Base-by-base conservation (phyloP, 768 basidiomycete genomes). In the Lyophyllum semitale region DNA sequence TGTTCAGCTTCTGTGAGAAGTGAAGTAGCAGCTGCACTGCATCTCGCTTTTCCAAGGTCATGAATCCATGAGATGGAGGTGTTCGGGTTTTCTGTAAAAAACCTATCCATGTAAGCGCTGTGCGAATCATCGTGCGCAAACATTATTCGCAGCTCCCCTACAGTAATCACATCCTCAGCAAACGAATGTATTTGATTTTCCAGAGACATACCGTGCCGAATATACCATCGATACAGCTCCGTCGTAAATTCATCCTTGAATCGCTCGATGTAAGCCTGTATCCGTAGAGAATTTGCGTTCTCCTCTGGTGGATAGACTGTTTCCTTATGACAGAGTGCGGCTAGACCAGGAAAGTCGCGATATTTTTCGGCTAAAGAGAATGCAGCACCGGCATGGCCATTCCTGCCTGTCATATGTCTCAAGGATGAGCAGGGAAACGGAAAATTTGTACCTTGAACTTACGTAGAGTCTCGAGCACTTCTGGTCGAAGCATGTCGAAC, bases 161-260 rank as follows among this genome's bases (percentile, higher is more conserved):
- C 2, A 57, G 40, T 17, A 27, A 46, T 41, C 35, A 9, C 27
- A 44, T n/a, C 26, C 45, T 61, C 12, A 55, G 38, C 37, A 13
- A 51, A 18, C 25, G 26, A 51, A 37, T 30, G 33, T 4, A 12
- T 20, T 15, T 26, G 3, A 23, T 4, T 12, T 22, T 25, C 23
- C 17, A 20, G 40, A 35, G 12, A 12, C 12, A 41, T 53, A 90
- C 93, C 91, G 59, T 95, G 87, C 60, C 93, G 90, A 47, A 96
- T 89, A 68, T 93, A 96, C 91, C 91, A 97, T 64, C 85, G 83
- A 65, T 91, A 95, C n/a, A 97, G 77, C 64, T 93, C 88, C n/a
- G 80, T 84, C 0, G 94, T 89, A 60, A 98, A 98, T 12, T 84
- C 84, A 30, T 93, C 86, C 47, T 87, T 84, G 71, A 89, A 96